Evolutionary conservation across 2,329 filamentous ascomycete genomes (phyloP).

Genomic region (Diaporthe sp.): DNA sequence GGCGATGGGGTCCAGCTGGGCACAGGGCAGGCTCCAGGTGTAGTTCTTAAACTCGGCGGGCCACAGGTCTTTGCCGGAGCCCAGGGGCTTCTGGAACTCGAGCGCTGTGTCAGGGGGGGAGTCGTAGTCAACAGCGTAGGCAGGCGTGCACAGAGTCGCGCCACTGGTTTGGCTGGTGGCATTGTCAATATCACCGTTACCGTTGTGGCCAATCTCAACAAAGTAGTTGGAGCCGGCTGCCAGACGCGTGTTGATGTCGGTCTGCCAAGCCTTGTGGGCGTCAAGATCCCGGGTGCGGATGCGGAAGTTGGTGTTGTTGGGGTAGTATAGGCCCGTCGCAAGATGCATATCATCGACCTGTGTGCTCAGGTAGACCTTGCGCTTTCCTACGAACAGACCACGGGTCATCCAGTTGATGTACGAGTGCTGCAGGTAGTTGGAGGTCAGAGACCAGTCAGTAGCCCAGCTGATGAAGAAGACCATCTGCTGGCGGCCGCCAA

Average conservation of each 20-base stretch:
- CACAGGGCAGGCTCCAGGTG: slow-evolving; percentile 64
- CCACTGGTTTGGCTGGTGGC: slow-evolving; percentile 65
- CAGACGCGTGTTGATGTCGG: slow-evolving; percentile 60
- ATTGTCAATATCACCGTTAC: slow-evolving; percentile 63
- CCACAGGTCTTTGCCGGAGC: slow-evolving; percentile 63
- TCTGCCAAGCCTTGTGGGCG: slow-evolving; percentile 60
- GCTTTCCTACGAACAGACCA: slow-evolving; percentile 70
- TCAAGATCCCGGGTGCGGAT: slow-evolving; percentile 62
- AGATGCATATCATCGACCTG: slow-evolving; percentile 76
- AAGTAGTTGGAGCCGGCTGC: slow-evolving; percentile 66
- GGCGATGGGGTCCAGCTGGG: slow-evolving; percentile 62
- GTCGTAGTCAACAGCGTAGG: slow-evolving; percentile 59
- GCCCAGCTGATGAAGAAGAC: slow-evolving; percentile 70
- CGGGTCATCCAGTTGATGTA: slow-evolving; percentile 75
- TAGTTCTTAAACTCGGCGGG: slow-evolving; percentile 65
- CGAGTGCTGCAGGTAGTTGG: slow-evolving; percentile 72
- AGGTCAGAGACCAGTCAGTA: slow-evolving; percentile 60
- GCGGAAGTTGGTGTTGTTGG: slow-evolving; percentile 63
- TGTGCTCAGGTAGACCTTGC: slow-evolving; percentile 67
- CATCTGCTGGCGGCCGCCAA: slow-evolving; percentile 71
- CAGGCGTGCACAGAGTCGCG: slow-evolving; percentile 56
- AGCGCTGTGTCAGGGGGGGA: slow-evolving; percentile 60
- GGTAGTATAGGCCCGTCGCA: slow-evolving; percentile 63
- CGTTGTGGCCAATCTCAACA: slow-evolving; percentile 68
- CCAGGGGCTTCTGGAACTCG: slow-evolving; percentile 62